Conservation (phyloP, 495 filamentous ascomycete species). For the Rhizodiscina lignyota region DNA sequence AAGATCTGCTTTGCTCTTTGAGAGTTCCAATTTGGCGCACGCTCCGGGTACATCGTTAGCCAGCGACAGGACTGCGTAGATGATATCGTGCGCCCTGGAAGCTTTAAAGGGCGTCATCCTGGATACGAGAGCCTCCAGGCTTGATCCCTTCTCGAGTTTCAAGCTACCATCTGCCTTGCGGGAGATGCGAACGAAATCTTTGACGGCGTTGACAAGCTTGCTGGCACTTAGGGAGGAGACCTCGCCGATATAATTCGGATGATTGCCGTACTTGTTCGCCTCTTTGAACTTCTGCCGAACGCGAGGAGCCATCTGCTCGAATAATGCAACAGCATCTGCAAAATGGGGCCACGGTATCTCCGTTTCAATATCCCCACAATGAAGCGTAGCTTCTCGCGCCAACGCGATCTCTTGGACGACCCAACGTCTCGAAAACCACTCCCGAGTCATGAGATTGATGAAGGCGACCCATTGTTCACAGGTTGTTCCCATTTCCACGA, state of each 20-base stretch:
- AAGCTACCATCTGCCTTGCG: neutral
- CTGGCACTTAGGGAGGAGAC: neutral
- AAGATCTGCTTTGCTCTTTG: no score
- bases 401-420: conserved; percentile 1
- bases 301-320: neutral
- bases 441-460: neutral
- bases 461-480: no score
- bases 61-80: conserved; percentile 1
- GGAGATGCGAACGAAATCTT: neutral
- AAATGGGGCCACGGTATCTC: neutral
- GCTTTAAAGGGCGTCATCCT: neutral
- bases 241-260: neutral
- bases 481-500: no score
- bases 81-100: neutral
- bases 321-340: neutral
- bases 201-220: neutral
- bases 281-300: neutral
- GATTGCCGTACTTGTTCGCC: neutral
- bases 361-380: no score
- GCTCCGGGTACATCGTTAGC: neutral
- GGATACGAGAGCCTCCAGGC: neutral
- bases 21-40: neutral
- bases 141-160: no score
- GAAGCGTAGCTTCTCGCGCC: neutral
- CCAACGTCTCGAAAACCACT: neutral